Percentiles rank a stretch among this genome's conserved stretches.
phyloP scores from a whole-genome alignment of 805 yeast genomes.

The Brettanomyces bruxellensis region DNA sequence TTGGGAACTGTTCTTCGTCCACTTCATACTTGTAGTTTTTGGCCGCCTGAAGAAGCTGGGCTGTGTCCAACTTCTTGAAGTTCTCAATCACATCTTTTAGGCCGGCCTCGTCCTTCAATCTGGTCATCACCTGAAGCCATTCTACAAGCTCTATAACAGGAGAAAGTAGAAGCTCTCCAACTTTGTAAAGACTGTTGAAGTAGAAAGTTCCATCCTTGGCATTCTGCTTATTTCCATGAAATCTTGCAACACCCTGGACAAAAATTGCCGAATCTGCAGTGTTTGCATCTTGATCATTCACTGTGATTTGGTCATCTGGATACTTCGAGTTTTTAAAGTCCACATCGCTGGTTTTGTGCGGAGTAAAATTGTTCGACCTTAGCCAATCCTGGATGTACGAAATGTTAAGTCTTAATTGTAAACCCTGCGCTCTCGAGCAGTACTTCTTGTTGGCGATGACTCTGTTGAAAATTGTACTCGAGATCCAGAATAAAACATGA shows the following conservation, averaged over 20 bases:
- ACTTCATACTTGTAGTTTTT: slow-evolving; percentile 80
- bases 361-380: slow-evolving; percentile 51
- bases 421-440: slow-evolving; percentile 72
- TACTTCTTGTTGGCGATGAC: slow-evolving; percentile 60
- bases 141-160: slow-evolving; percentile 76
- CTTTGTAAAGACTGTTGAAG: slow-evolving; percentile 54
- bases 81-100: slow-evolving; percentile 44
- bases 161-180: slow-evolving; percentile 58
- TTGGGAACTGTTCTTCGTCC: slow-evolving; percentile 60
- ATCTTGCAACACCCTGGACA: slow-evolving; percentile 19
- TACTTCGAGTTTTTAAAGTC: slow-evolving; percentile 18
- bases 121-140: slow-evolving; percentile 82
- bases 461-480: slow-evolving; percentile 63
- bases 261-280: background rate
- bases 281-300: background rate
- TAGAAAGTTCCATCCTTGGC: slow-evolving; percentile 47
- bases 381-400: slow-evolving; percentile 93
- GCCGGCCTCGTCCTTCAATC: slow-evolving; percentile 45
- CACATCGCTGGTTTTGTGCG: slow-evolving; percentile 23
- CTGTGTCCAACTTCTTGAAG: slow-evolving; percentile 51
- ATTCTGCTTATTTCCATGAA: slow-evolving; percentile 22
- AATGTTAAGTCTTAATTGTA: slow-evolving; percentile 80
- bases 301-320: slow-evolving; percentile 23
- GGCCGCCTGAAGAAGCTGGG: slow-evolving; percentile 60
- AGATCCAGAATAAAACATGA: slow-evolving; percentile 70